Base-by-base conservation (phyloP, 179 eudicot species). In the Heliamphora pulchella region DNA sequence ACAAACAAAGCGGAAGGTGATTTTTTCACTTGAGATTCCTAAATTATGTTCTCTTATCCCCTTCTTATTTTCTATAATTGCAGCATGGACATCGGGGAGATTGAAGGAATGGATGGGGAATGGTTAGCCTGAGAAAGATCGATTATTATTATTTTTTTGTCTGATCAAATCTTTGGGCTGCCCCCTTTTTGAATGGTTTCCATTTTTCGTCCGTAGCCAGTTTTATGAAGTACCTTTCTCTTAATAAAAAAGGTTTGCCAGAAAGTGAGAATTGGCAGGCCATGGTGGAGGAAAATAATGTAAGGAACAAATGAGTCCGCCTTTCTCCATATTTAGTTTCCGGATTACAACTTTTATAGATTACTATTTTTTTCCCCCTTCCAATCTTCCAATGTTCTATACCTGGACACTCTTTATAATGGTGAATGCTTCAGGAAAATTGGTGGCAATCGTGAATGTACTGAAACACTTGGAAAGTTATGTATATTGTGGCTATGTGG, bases 1-100 rank as follows among this genome's bases (percentile, higher is more conserved):
- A 51, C 54, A 51, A 5, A 51, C 8, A 31, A 31, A 31, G 31
- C 31, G 0, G 31, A 31, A 31, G 31, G 31, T 31, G 31, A 31
- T 31, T 31, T 31, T 31, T 31, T 31, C 31, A 31, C 58, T 7
- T 8, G 58, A 48, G 62, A 48, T 2, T 6, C 53, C 3, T 62
- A 64, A 20, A 77, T 41, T 57, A 0, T 4, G 0, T 15, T 41
- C 55, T 59, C 15, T 51, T 48, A 18, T 20, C 4, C 11, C 4
- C 7, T 39, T 6, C 7, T 22, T 22, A 39, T 73, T 22, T 31
- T 17, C 17, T 7, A 59, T 75, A 18, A 3, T 47, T 76, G 86
- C 90, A 92, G 97, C 87, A 85, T 92, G 91, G 93, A 92, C 78
- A 92, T 92, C 22, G 96, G 85, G 74, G 94, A 92, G 74, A 87